Conservation (phyloP, 2,329 filamentous ascomycete genomes). For the Monosporascus sp. region DNA sequence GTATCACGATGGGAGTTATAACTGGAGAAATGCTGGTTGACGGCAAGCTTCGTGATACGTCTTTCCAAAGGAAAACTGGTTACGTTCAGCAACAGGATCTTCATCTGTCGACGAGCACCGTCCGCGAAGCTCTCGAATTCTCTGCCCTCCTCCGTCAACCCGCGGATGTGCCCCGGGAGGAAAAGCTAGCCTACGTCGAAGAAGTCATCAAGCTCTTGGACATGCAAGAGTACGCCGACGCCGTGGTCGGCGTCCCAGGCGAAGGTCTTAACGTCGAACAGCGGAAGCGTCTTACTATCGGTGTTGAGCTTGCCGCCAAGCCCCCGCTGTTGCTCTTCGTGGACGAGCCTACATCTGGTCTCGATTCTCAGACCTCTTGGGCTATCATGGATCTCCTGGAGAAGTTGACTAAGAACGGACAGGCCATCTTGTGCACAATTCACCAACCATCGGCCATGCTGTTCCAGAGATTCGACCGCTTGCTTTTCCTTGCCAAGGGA, state of each 20-base stretch:
- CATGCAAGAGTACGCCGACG: constrained; percentile 86
- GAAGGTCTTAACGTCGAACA: constrained; percentile 74
- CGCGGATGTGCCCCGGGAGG: constrained; percentile 60
- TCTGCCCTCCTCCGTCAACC: constrained; percentile 82
- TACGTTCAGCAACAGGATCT: constrained; percentile 93
- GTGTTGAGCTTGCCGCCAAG: constrained; percentile 92
- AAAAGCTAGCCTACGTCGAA: constrained; percentile 83
- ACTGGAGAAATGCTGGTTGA: constrained; percentile 72
- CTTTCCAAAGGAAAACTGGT: constrained; percentile 87
- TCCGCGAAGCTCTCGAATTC: constrained; percentile 83
- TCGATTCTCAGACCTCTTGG: constrained; percentile 92
- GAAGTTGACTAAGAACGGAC: constrained; percentile 82
- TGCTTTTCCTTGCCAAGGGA: constrained; percentile 71
- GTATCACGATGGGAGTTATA: constrained; percentile 84
- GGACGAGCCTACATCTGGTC: constrained; percentile 90
- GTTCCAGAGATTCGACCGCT: constrained; percentile 83
- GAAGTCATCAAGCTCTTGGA: constrained; percentile 87
- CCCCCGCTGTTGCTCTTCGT: constrained; percentile 85
- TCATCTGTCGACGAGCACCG: constrained; percentile 76
- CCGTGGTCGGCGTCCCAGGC: constrained; percentile 83
- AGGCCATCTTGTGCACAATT: constrained; percentile 94
- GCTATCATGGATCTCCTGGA: constrained; percentile 83
- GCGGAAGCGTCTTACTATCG: constrained; percentile 78
- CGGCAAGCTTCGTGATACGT: constrained; percentile 62
- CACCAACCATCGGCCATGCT: constrained; percentile 95